Conservation (phyloP, 192 early-diverging fungal genomes). For the Coemansia aciculifera region DNA sequence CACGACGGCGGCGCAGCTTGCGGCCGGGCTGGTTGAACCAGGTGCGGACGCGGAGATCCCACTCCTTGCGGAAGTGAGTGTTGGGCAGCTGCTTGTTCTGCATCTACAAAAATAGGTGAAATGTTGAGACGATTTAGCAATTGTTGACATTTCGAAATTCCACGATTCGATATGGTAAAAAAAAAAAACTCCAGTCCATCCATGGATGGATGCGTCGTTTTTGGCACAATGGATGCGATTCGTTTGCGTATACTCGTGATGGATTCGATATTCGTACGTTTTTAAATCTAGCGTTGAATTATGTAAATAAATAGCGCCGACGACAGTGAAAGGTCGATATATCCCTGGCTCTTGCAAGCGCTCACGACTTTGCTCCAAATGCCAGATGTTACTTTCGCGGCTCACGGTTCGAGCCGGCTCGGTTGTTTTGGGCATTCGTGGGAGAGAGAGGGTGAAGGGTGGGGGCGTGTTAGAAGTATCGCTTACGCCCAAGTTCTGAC, state of each 20-base stretch:
- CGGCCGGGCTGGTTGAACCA: constrained; percentile 98
- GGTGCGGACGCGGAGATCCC: constrained; percentile 93
- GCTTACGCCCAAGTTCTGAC: not conserved
- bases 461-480: not conserved
- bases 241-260: constrained; percentile 3
- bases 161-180: not conserved
- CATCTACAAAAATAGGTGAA: constrained; percentile 54
- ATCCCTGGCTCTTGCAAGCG: not conserved
- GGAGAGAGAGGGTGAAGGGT: not conserved
- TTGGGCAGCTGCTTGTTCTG: constrained; percentile 95
- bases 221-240: not conserved
- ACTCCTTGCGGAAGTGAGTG: constrained; percentile 97
- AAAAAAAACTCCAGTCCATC: no score
- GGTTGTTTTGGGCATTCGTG: not conserved
- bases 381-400: not conserved
- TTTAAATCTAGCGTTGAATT: constrained; percentile 6
- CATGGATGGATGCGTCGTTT: not conserved
- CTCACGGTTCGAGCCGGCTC: constrained; percentile 2
- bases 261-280: constrained; percentile 11
- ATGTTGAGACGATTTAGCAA: not conserved
- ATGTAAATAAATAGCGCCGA: not conserved
- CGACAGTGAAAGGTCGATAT: constrained; percentile 4
- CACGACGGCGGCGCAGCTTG: constrained; percentile 87
- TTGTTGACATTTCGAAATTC: not conserved
- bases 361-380: not conserved